Evolutionary conservation across 352 stramenopile species (phyloP).

Genomic region (Phytophthora agathidicida): DNA sequence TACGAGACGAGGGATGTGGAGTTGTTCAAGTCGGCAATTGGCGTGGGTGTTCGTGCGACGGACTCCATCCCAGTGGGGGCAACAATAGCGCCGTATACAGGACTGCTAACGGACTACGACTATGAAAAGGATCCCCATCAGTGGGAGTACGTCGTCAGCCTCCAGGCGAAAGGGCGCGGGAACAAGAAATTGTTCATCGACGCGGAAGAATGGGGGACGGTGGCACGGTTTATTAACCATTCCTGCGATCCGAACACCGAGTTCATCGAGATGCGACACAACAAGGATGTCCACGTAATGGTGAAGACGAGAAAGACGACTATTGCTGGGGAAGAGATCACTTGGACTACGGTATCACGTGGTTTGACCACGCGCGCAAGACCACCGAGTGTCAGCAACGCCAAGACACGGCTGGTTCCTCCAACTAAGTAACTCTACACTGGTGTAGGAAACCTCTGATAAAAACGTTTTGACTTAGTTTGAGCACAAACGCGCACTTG

Average conservation of each 20-base stretch:
- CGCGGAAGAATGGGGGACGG: background rate
- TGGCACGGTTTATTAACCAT: slow-evolving; percentile 9
- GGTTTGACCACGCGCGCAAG: background rate
- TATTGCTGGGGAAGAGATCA: background rate
- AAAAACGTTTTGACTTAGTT: too few relatives aligned
- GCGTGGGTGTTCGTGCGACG: background rate
- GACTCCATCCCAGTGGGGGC: background rate
- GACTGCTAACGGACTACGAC: background rate
- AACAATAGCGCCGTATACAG: slow-evolving; percentile 1
- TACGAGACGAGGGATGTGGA: background rate
- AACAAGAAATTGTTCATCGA: slow-evolving; percentile 3
- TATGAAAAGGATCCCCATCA: background rate
- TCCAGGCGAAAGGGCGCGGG: background rate
- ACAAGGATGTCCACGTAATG: background rate
- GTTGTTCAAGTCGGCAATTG: background rate
- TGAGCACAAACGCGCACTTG: too few relatives aligned
- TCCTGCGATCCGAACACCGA: background rate
- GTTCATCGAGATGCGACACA: background rate
- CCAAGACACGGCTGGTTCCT: too few relatives aligned
- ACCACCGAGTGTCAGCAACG: background rate
- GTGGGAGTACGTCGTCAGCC: background rate
- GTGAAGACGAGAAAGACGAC: background rate
- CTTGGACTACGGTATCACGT: background rate
- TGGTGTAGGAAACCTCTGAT: too few relatives aligned
- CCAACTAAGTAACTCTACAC: too few relatives aligned